Conservation (phyloP, 495 filamentous ascomycete genomes). For the Recurvomyces mirabilis region DNA sequence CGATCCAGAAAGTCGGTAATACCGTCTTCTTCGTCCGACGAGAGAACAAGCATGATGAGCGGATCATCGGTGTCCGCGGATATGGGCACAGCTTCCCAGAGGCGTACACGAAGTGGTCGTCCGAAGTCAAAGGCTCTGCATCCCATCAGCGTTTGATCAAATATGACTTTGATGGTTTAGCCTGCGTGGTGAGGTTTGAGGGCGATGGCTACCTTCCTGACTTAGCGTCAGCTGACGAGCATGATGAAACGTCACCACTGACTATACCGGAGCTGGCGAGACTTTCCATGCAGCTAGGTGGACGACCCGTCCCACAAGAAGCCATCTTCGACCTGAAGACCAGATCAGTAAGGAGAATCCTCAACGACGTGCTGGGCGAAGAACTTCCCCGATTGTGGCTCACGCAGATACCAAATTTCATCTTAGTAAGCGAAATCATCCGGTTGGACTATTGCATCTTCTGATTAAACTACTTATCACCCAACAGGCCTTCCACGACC, state of each 20-base stretch:
- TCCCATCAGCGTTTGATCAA: constrained; percentile 53
- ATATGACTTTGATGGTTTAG: constrained; percentile 47
- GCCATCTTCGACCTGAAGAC: constrained; percentile 61
- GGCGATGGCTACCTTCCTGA: constrained; percentile 47
- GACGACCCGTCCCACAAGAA: constrained; percentile 32
- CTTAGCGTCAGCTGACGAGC: not conserved
- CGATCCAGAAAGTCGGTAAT: constrained; percentile 46
- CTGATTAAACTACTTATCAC: no score
- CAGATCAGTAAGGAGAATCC: constrained; percentile 32
- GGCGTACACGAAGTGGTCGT: constrained; percentile 49
- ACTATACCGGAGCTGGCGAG: not conserved
- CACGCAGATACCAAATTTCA: constrained; percentile 48
- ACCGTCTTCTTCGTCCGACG: constrained; percentile 53
- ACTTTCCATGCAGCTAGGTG: not conserved
- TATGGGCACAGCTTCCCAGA: constrained; percentile 58
- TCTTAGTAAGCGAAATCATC: no score
- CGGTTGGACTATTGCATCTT: no score
- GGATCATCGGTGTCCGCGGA: constrained; percentile 42
- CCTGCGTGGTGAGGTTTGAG: constrained; percentile 48
- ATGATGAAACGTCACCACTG: not conserved
- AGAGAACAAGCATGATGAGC: constrained; percentile 43
- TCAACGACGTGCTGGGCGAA: constrained; percentile 34
- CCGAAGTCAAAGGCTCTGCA: constrained; percentile 37
- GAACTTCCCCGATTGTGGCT: constrained; percentile 50
- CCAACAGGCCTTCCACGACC: constrained; percentile 46